Evolutionary conservation across 1,284 basidiomycete species (phyloP), one percentile per base, ranked within the genome.

Genomic region (Sanguinoderma infundibulare): DNA sequence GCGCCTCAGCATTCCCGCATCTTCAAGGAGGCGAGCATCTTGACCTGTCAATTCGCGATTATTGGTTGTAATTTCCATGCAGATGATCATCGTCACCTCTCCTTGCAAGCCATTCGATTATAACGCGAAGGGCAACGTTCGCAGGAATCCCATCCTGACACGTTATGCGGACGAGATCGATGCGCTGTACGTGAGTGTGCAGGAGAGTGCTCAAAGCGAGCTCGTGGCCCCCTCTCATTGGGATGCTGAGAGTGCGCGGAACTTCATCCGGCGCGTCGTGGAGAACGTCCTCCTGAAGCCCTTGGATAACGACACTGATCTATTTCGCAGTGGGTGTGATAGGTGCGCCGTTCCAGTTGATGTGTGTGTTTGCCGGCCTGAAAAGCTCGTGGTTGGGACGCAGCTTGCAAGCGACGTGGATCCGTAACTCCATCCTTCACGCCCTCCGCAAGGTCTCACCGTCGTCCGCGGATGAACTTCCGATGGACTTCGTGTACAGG

Each of bases 301-400:
- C 0, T 57, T 77, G 1, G 39, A 50, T 1, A 77, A 78, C 47
- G 71, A 76, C 42, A 75, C 72, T 46, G 79, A 83, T 63, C 59
- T 82, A 5, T 82, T 82, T 67, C 72, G 77, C 35, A 63, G 67
- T 53, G 81, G 81, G 15, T 78, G 79, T 47, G 80, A 82, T 58
- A 81, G 79, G 80, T 79, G 26, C 47, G 47, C 20, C 10, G 0
- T 35, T 35, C n/a, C 10, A 10, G 38, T n/a, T 24, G 2, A 32
- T 8, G 40, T n/a, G 8, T 47, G 15, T n/a, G 7, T 22, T 35
- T 5, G 7, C 15, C 24, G 9, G 34, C 4, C 5, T 15, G 10
- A 26, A 17, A 12, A 14, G 15, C 36, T 54, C 3, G 10, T 32
- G 9, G 3, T 51, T 36, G 22, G 14, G 34, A n/a, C 36, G 15